Evolutionary conservation across 148 eudicot species (phyloP), one percentile per base, ranked within the genome.

Genomic region (Nepenthes gracilis): DNA sequence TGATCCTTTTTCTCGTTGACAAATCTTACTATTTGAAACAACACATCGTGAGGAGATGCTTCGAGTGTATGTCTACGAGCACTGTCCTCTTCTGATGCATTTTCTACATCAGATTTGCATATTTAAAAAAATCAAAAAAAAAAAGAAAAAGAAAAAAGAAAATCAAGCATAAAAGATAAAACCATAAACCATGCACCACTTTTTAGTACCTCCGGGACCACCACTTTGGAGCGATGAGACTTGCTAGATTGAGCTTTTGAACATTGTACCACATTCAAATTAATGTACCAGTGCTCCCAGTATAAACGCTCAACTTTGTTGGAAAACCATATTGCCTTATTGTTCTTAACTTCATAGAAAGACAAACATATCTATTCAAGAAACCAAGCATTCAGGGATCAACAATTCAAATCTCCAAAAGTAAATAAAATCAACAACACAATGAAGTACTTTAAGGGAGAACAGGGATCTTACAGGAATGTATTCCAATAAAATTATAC

Each of bases 251-350:
- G 87, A 54, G 80, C 66, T 78, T 81, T 88, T 14, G 77, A 81
- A 63, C 82, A 86, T 58, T 81, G 96, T 4, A 74, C 87, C 63
- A 93, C 96, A 72, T 86, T 86, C 82, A 93, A 66, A 77, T 93
- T 86, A 66, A 93, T 78, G 61, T 82, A 84, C 98, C 98, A 93
- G 34, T 88, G 98, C 62, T 93, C 98, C 98, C 98, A 93, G 64
- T 82, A 71, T 43, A 79, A 64, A 49, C 95, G 91, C 75, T 88
- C 98, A 70, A 86, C 91, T 74, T 81, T 88, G 73, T 78, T 84
- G 5, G 86, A 77, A 79, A 93, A 93, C 96, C 96, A 93, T 47
- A 85, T 80, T 12, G 87, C 80, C 66, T 84, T 94, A 68, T 88
- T 93, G 78, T 58, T 88, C 78, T 86, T 93, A 57, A 88, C 83